Percentiles rank a stretch among this genome's conserved stretches.
phyloP scores from a whole-genome alignment of 2,329 filamentous ascomycete genomes.

The Cladosporium phlei region DNA sequence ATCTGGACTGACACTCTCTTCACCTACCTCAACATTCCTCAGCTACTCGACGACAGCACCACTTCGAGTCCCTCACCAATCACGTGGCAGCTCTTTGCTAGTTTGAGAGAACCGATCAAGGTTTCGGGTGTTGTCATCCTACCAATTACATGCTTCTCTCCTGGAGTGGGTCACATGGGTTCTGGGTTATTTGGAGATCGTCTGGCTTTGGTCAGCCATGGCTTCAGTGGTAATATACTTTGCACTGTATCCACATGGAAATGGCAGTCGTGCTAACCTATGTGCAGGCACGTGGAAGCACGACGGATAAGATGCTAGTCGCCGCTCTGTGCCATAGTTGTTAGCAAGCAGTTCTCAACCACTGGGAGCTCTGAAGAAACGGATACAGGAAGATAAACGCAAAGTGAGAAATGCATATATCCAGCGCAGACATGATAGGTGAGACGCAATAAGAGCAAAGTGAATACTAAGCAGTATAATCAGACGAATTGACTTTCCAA shows the following conservation, averaged over 20 bases:
- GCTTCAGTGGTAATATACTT: conserved; percentile 70
- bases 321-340: background rate
- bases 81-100: conserved; percentile 77
- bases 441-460: no score
- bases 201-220: conserved; percentile 91
- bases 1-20: conserved; percentile 88
- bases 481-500: no score
- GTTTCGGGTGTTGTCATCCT: conserved; percentile 84
- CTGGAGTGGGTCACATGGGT: conserved; percentile 84
- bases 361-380: background rate
- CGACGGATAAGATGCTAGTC: background rate
- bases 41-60: conserved; percentile 45
- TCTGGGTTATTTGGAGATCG: conserved; percentile 77
- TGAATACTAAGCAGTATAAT: no score
- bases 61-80: conserved; percentile 74
- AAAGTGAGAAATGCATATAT: no score
- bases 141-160: conserved; percentile 91
- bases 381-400: no score
- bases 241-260: background rate
- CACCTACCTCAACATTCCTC: conserved; percentile 74
- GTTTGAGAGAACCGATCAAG: conserved; percentile 70
- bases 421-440: no score
- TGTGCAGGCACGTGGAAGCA: background rate
- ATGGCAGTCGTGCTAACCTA: background rate
- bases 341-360: background rate